Evolutionary conservation across 352 stramenopile genomes (phyloP).

Genomic region (Phytophthora fragariaefolia): DNA sequence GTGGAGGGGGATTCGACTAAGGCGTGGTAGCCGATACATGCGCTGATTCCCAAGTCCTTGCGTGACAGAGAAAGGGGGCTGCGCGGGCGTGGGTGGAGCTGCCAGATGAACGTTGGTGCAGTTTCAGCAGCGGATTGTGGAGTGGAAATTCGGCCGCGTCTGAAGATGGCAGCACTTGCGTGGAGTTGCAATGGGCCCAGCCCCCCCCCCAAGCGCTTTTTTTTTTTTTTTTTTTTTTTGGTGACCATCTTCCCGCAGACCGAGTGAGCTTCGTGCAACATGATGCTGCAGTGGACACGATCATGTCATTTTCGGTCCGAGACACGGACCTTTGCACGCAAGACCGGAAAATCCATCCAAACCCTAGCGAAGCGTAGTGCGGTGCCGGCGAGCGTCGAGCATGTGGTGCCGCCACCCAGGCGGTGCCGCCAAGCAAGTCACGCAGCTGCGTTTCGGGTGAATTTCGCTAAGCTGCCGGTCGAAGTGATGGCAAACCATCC

Average conservation of each 20-base stretch:
- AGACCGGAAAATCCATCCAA: neutral
- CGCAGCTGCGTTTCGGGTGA: neutral
- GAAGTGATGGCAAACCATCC: neutral
- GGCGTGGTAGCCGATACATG: constrained; percentile 23
- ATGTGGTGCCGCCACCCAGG: neutral
- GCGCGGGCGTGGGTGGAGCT: no score
- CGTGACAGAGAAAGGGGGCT: constrained; percentile 15
- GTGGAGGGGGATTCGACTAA: constrained; percentile 34
- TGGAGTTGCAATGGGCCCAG: no score
- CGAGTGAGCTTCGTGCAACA: no score
- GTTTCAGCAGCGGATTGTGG: no score
- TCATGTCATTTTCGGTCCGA: neutral
- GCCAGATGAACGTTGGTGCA: no score
- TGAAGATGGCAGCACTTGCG: no score
- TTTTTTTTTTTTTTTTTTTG: no score
- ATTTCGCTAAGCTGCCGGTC: neutral
- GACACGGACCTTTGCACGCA: neutral
- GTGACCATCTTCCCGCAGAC: no score
- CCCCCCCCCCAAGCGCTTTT: no score
- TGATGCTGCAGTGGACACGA: no score
- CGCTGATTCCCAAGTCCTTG: constrained; percentile 26
- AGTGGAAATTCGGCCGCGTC: no score
- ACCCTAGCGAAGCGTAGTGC: no score
- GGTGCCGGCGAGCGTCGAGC: neutral
- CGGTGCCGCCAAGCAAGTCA: neutral